phyloP scores from a whole-genome alignment of 139 green algal genomes.

The Marvania coccoides region DNA sequence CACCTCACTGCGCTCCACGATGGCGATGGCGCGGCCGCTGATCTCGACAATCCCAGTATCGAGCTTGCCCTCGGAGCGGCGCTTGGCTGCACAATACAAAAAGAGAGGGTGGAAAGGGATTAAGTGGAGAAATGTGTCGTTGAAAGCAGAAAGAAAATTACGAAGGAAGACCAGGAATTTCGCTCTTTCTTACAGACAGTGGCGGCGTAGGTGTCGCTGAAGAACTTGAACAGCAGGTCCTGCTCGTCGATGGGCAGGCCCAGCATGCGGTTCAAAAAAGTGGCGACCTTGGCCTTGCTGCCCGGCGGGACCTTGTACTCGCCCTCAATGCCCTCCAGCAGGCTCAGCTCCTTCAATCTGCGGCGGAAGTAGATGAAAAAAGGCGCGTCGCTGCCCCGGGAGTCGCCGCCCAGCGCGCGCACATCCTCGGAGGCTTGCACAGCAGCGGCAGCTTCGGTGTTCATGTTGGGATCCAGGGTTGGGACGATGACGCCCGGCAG shows the following conservation, averaged over 20 bases:
- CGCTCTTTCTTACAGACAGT: conserved; percentile 30
- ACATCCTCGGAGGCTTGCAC: too few species aligned
- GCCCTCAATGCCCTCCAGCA: neutral
- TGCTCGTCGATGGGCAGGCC: conserved; percentile 57
- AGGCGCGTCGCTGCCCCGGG: too few species aligned
- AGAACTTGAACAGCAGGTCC: conserved; percentile 51
- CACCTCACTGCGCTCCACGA: conserved; percentile 16
- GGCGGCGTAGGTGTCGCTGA: conserved; percentile 28
- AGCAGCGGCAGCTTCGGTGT: too few species aligned
- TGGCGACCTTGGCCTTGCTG: conserved; percentile 7
- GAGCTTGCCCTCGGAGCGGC: conserved; percentile 11
- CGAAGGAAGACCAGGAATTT: neutral
- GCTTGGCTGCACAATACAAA: neutral
- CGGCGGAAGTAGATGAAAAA: neutral
- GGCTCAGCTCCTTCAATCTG: neutral
- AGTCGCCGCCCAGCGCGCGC: too few species aligned
- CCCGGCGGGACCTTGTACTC: neutral
- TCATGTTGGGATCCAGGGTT: too few species aligned
- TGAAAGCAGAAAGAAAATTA: too few species aligned
- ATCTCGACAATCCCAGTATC: conserved; percentile 42
- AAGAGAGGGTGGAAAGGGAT: too few species aligned
- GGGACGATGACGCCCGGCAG: too few species aligned
- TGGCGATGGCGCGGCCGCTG: neutral
- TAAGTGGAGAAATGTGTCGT: too few species aligned
- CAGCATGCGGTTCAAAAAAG: conserved; percentile 72